phyloP scores from a whole-genome alignment of 1,284 basidiomycete species.

The Microstroma glucosiphilum region DNA sequence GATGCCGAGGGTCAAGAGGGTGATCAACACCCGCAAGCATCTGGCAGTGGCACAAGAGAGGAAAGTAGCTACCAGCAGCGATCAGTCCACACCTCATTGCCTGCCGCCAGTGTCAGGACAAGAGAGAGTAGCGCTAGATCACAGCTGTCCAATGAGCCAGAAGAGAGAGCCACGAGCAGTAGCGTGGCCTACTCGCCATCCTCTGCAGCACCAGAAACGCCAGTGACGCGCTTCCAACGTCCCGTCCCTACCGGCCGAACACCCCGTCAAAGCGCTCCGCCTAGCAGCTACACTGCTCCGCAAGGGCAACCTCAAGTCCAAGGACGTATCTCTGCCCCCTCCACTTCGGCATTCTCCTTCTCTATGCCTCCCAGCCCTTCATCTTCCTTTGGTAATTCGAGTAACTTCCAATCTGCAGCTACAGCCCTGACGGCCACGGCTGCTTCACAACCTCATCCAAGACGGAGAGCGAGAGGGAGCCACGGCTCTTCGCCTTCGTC shows the following conservation, averaged over 20 bases:
- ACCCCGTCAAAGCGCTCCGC: background rate
- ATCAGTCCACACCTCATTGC: background rate
- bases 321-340: no score
- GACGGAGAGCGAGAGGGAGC: background rate
- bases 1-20: conserved; percentile 11
- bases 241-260: background rate
- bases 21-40: background rate
- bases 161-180: background rate
- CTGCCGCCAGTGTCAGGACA: background rate
- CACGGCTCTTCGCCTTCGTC: background rate
- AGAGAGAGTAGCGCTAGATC: background rate
- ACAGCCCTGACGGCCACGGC: background rate
- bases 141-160: background rate
- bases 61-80: background rate
- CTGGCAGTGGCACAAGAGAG: background rate
- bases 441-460: background rate
- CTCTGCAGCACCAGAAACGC: background rate
- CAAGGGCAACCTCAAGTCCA: background rate
- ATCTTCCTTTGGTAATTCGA: background rate
- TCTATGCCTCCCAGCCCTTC: background rate
- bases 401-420: background rate
- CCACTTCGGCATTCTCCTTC: background rate
- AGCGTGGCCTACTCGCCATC: background rate
- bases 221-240: background rate
- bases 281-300: background rate